These are phyloP conservation scores for Aspergillus phoenicis DNA, from an alignment of 2,329 filamentous ascomycete species.

Conservation along the genomic window DNA sequence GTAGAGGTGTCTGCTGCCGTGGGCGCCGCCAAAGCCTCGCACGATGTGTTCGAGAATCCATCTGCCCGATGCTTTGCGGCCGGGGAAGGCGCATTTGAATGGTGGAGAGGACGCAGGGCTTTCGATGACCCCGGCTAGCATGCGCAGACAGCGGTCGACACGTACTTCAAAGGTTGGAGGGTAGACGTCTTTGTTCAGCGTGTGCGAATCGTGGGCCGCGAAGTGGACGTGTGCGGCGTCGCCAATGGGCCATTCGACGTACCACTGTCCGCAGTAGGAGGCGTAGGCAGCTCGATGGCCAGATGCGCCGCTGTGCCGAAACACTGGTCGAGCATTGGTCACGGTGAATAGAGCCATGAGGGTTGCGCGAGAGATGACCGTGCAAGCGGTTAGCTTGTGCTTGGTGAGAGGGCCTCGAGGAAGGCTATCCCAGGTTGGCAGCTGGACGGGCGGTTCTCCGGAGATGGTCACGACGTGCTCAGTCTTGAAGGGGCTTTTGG, in stretches of 20 bases:
- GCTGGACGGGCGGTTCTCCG: neutral
- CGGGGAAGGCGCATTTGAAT: conserved; percentile 15
- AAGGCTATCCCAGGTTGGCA: neutral
- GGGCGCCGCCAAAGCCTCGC: conserved; percentile 12
- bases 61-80: conserved; percentile 9
- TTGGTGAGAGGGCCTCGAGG: conserved; percentile 6
- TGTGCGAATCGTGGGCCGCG: conserved; percentile 8
- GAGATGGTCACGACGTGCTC: neutral
- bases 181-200: conserved; percentile 9
- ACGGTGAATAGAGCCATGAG: conserved; percentile 10
- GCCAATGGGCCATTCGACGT: conserved; percentile 12
- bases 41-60: conserved; percentile 5
- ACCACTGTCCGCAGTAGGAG: conserved; percentile 14
- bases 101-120: neutral
- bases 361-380: conserved; percentile 11
- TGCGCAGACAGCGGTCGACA: conserved; percentile 9
- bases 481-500: neutral
- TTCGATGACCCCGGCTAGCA: conserved; percentile 12
- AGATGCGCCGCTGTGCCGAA: conserved; percentile 7
- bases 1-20: conserved; percentile 15
- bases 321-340: conserved; percentile 9
- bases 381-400: conserved; percentile 9
- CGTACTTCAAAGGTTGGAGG: conserved; percentile 6
- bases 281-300: conserved; percentile 13
- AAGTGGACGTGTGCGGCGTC: conserved; percentile 10